Base-by-base conservation (phyloP, 257 asterid species). In the Thymus quinquecostatus region DNA sequence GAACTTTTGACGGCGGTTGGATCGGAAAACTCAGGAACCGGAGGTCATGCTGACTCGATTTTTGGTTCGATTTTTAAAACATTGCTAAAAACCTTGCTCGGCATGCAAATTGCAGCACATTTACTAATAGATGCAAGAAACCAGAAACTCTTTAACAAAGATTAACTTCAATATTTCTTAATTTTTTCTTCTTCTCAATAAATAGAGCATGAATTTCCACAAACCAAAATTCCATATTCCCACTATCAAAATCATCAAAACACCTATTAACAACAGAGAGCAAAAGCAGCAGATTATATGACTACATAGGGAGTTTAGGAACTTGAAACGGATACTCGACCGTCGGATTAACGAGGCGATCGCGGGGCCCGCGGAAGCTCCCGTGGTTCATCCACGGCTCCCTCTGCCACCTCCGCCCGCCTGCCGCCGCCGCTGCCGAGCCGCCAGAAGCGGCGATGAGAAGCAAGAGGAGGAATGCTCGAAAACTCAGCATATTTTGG, bases 301-400 rank as follows among this genome's bases (percentile, higher is more conserved):
- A 48, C 81, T 79, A 87, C 62, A 87, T 59, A 28, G 83, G 62
- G 72, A 84, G 70, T 60, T 85, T 54, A 0, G 82, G 84, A 68
- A 74, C 57, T 70, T 53, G 78, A 61, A 70, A 61, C 6, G 81
- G 80, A 56, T 74, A 82, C 72, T 80, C 64, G 33, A 60, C 68
- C 4, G 85, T 64, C 13, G 89, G 86, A 64, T 75, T 75, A 29
- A 86, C 73, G 10, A 87, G 78, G 70, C 79, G 89, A 72, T 77
- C 78, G 34, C 48, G 76, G 34, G 82, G 82, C 9, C 89, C 89
- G 0, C 90, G 85, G 14, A 77, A 78, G 85, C 92, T 83, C 57
- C 95, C 95, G 21, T 88, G 95, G 67, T 86, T 86, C 83, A 85
- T 80, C 81, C 86, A 66, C 9, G 84, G 69, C 79, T 78, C 48